These are phyloP conservation scores for Thalassiosira livingstoniorum DNA, from an alignment of 352 stramenopile genomes.

Conservation along the genomic window DNA sequence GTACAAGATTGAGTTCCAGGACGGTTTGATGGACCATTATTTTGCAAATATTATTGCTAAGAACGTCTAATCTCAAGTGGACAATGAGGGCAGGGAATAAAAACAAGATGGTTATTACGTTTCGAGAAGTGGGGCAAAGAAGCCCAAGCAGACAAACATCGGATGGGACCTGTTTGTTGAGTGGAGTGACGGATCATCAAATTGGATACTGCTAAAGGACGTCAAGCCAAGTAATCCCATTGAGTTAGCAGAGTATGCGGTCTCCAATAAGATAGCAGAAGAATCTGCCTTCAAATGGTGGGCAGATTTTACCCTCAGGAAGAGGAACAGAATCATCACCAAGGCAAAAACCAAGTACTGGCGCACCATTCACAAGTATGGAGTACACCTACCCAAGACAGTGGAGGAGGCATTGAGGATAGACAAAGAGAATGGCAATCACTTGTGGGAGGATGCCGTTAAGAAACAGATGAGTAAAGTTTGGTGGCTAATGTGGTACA, in stretches of 20 bases:
- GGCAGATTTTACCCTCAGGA: constrained; percentile 26
- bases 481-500: constrained; percentile 13
- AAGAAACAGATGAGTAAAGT: constrained; percentile 31
- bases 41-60: constrained; percentile 33
- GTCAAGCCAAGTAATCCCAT: constrained; percentile 68
- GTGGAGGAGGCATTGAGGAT: constrained; percentile 12
- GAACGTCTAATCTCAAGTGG: constrained; percentile 27
- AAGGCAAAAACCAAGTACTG: constrained; percentile 33
- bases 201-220: constrained; percentile 51
- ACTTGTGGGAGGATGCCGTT: not conserved
- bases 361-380: constrained; percentile 49
- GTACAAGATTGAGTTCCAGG: constrained; percentile 14
- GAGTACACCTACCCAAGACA: constrained; percentile 34
- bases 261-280: constrained; percentile 15
- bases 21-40: not conserved
- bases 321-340: constrained; percentile 35
- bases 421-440: constrained; percentile 16
- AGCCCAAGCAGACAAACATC: not conserved
- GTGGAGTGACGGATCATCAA: constrained; percentile 28
- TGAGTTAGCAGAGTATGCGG: constrained; percentile 41
- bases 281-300: constrained; percentile 51
- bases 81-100: constrained; percentile 36
- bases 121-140: not conserved
- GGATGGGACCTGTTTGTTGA: not conserved
- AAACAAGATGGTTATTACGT: not conserved